phyloP scores from a whole-genome alignment of 1,284 basidiomycete species.

The Gomphus sp. region DNA sequence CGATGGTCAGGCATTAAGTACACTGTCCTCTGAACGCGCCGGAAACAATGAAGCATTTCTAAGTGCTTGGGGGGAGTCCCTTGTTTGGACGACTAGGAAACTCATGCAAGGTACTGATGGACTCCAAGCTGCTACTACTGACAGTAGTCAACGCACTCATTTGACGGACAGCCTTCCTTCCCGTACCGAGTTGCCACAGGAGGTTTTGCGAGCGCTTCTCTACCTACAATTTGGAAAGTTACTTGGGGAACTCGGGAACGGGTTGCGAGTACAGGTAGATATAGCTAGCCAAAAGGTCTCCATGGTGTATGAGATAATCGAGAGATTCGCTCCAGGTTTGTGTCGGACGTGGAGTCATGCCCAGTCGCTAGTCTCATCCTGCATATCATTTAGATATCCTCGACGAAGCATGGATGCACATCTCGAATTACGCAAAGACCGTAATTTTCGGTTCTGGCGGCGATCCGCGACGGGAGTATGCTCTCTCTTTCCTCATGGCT shows the following conservation, averaged over 20 bases:
- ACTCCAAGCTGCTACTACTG: slow-evolving; percentile 6
- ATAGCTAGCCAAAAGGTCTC: slow-evolving; percentile 35
- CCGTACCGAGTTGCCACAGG: slow-evolving; percentile 12
- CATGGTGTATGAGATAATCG: slow-evolving; percentile 33
- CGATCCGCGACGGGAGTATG: not conserved
- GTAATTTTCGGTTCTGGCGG: not conserved
- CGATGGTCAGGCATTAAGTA: slow-evolving; percentile 52
- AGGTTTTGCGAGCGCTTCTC: slow-evolving; percentile 25
- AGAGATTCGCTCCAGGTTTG: slow-evolving; percentile 34
- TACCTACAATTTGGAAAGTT: slow-evolving; percentile 36
- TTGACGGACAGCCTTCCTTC: slow-evolving; percentile 1
- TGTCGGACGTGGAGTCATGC: slow-evolving; percentile 8
- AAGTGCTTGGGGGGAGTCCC: slow-evolving; percentile 60
- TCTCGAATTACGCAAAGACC: not conserved
- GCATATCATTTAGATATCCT: not conserved
- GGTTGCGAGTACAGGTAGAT: slow-evolving; percentile 38
- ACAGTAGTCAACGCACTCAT: slow-evolving; percentile 12
- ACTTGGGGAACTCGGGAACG: slow-evolving; percentile 37
- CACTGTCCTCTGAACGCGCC: slow-evolving; percentile 33
- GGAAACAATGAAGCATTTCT: slow-evolving; percentile 54
- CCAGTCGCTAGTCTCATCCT: not conserved
- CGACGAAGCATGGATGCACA: not conserved
- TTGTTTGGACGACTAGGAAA: slow-evolving; percentile 45
- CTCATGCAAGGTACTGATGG: slow-evolving; percentile 17
- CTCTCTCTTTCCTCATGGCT: not conserved